Conservation (phyloP, 345 rosid genomes). For the Theobroma cacao region DNA sequence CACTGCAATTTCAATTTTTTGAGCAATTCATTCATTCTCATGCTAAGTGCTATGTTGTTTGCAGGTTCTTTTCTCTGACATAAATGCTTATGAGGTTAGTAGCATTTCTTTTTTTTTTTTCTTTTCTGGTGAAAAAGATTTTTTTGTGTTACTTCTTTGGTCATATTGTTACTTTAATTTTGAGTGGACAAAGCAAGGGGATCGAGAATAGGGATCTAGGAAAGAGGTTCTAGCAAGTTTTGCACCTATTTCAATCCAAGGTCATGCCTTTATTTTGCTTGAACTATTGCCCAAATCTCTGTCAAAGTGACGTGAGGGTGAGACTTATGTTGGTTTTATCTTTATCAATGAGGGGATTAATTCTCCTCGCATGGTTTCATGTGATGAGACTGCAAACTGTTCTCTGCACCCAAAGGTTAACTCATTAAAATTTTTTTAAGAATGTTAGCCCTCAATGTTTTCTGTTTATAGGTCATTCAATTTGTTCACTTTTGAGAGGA, state of each 20-base stretch:
- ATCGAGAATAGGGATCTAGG: no score
- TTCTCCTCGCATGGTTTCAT: no score
- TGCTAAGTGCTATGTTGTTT: not conserved
- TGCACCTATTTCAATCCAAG: not conserved
- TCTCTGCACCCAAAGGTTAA: no score
- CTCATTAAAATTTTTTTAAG: no score
- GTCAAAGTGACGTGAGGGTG: no score
- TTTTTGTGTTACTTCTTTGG: not conserved
- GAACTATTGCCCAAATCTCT: not conserved
- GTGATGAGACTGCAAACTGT: no score
- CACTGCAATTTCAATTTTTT: not conserved
- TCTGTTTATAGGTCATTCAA: no score
- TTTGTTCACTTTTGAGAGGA: no score
- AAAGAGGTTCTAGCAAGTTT: not conserved
- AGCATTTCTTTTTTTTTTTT: not conserved
- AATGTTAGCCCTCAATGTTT: no score
- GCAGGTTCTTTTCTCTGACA: constrained; percentile 89
- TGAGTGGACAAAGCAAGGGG: not conserved
- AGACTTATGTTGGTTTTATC: no score
- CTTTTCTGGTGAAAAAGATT: not conserved
- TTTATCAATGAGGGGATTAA: no score
- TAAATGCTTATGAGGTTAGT: constrained; percentile 79
- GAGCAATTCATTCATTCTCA: not conserved
- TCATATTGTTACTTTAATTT: not conserved
- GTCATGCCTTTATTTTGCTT: not conserved